These are phyloP conservation scores for Panicum miliaceum DNA, from an alignment of 176 grass and related monocot species.

Conservation along the genomic window DNA sequence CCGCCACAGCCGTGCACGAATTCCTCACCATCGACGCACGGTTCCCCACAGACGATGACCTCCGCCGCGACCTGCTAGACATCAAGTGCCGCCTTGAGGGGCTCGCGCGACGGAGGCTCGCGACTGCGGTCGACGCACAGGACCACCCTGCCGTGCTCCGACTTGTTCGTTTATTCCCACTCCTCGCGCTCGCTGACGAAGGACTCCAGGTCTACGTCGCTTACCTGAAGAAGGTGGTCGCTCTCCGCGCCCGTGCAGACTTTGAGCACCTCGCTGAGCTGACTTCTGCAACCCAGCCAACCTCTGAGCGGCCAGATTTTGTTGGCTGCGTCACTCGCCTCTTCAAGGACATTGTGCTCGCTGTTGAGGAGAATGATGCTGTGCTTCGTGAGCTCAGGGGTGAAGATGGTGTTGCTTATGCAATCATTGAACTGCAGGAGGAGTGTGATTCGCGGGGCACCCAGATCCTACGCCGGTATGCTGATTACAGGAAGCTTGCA, in stretches of 20 bases:
- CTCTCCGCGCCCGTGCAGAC: conserved; percentile 67
- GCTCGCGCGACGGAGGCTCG: conserved; percentile 65
- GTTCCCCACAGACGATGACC: conserved; percentile 74
- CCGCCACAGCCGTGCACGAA: conserved; percentile 59
- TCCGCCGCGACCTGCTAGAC: conserved; percentile 78
- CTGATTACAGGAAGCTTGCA: conserved; percentile 70
- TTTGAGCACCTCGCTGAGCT: conserved; percentile 82
- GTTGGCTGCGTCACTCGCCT: conserved; percentile 79
- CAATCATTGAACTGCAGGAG: conserved; percentile 90
- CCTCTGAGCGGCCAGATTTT: conserved; percentile 68
- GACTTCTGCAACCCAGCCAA: conserved; percentile 21
- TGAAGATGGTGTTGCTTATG: conserved; percentile 83
- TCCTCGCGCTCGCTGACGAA: conserved; percentile 72
- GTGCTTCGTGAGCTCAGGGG: conserved; percentile 78
- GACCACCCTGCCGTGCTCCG: conserved; percentile 80
- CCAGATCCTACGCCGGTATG: conserved; percentile 78
- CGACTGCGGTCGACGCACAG: conserved; percentile 68
- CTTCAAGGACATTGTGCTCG: conserved; percentile 93
- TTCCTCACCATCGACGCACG: conserved; percentile 80
- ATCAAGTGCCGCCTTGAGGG: conserved; percentile 74
- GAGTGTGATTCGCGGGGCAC: conserved; percentile 90
- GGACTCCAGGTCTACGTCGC: conserved; percentile 85
- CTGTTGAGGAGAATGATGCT: conserved; percentile 80
- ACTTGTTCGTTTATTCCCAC: conserved; percentile 74
- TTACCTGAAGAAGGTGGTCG: conserved; percentile 86